Conservation (phyloP, 176 grass and related monocot genomes). For the Rhynchospora pubera region DNA sequence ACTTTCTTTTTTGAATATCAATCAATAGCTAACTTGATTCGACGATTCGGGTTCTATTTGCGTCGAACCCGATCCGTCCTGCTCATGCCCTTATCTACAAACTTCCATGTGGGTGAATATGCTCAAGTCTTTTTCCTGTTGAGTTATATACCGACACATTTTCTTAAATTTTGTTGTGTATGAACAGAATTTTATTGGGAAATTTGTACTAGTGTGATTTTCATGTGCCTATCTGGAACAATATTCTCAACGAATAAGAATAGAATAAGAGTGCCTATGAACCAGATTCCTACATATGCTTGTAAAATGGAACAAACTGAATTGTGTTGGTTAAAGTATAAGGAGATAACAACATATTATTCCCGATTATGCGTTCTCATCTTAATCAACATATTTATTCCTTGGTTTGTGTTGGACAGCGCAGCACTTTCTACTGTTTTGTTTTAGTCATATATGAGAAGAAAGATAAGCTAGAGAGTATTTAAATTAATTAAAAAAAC, state of each 20-base stretch:
- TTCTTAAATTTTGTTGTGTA: not conserved
- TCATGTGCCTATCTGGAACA: not conserved
- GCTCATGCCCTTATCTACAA: not conserved
- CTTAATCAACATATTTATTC: not conserved
- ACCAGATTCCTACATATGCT: not conserved
- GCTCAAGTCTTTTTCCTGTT: not conserved
- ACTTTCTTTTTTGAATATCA: too few relatives aligned
- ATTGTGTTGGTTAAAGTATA: not conserved
- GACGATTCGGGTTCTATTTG: not conserved
- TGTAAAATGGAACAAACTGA: conserved; percentile 3
- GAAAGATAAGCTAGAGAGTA: not conserved
- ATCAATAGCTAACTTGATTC: not conserved
- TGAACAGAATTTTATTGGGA: not conserved
- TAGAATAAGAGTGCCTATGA: not conserved
- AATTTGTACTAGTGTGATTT: not conserved
- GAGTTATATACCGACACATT: not conserved
- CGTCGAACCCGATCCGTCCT: not conserved
- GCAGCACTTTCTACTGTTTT: not conserved
- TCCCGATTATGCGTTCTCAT: not conserved
- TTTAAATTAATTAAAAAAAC: not conserved
- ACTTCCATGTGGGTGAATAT: not conserved
- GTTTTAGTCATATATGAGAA: not conserved
- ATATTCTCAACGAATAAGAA: not conserved
- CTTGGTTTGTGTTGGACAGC: not conserved
- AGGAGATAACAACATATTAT: not conserved